Evolutionary conservation across 345 rosid species (phyloP).

Genomic region (Rhizophora mangle): DNA sequence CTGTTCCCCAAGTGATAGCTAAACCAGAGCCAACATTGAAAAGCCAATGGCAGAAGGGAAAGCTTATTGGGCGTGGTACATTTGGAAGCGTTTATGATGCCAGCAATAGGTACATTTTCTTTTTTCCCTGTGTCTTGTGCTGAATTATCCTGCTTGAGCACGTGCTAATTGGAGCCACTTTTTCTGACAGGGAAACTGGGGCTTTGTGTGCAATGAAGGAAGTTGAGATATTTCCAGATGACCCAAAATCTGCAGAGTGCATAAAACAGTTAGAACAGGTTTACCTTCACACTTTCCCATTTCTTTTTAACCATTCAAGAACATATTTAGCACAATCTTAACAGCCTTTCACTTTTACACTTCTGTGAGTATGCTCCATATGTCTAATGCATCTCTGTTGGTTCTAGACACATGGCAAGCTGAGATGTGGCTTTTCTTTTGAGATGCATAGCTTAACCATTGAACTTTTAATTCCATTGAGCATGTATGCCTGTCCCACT

Average conservation of each 20-base stretch:
- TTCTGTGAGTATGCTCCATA: background rate
- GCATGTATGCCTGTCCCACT: too few relatives aligned
- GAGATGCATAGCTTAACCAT: background rate
- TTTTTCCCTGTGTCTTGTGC: conserved; percentile 10
- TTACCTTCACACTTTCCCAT: conserved; percentile 10
- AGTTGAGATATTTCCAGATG: conserved; percentile 87
- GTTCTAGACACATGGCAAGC: background rate
- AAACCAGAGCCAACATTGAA: conserved; percentile 52
- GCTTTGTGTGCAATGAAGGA: conserved; percentile 98
- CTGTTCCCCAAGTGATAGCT: conserved; percentile 34
- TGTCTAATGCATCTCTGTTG: background rate
- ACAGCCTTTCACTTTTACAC: background rate
- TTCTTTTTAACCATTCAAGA: background rate
- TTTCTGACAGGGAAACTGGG: conserved; percentile 71
- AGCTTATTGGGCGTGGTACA: conserved; percentile 97
- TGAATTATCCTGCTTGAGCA: conserved; percentile 8
- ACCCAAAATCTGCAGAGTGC: conserved; percentile 80
- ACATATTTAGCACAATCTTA: background rate
- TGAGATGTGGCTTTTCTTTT: background rate
- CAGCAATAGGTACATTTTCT: conserved; percentile 57
- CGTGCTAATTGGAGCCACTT: conserved; percentile 18
- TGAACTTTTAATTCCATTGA: background rate
- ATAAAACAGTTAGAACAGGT: conserved; percentile 93
- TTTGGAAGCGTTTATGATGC: conserved; percentile 97
- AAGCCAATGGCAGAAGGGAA: conserved; percentile 84